Evolutionary conservation across 1,139 yeast genomes (phyloP), one percentile per base, ranked within the genome.

Genomic region (Scheffersomyces cryptocercus): DNA sequence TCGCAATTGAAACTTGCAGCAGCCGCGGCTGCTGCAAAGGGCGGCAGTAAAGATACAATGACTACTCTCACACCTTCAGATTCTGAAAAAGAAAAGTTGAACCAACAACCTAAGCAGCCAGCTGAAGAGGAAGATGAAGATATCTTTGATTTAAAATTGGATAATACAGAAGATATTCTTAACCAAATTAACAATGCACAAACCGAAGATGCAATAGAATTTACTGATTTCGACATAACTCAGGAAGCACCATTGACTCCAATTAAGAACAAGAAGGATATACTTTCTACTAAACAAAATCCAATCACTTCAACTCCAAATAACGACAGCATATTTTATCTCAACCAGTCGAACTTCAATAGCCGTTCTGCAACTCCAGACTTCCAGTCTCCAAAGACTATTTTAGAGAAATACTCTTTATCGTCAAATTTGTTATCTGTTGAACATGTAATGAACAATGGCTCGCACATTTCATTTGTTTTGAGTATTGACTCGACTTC

Each of bases 381-480:
- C 5, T 39, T 51, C 37, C 52, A 49, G 39, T 59, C 73, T 7
- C 77, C 78, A 1, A 62, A 64, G 50, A 57, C 64, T 5, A 64
- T 73, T 8, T 62, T 74, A 46, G 77, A 68, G 32, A 62, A 58
- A 16, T 74, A 72, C 50, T 49, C 60, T n/a, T 60, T 69, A 13
- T 56, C 72, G 3, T 58, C 60, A 26, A 65, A 64, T 13, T 28
- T 49, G 8, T 59, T 73, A 28, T 55, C 65, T 2, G 64, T 78
- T 10, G 73, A 68, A 33, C 67, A 64, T 24, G 66, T 71, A 2
- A 62, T 79, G 66, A 46, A 55, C 8, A 52, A 55, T 6, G 67
- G 69, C 14, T 53, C 68, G 29, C 98, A 91, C 58, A 77, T 88
- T 3, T 91, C 97, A 3, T 91, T 91, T 59, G 77, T 91, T 36